phyloP scores from a whole-genome alignment of 2,329 filamentous ascomycete genomes.

The Xylaria sp. region DNA sequence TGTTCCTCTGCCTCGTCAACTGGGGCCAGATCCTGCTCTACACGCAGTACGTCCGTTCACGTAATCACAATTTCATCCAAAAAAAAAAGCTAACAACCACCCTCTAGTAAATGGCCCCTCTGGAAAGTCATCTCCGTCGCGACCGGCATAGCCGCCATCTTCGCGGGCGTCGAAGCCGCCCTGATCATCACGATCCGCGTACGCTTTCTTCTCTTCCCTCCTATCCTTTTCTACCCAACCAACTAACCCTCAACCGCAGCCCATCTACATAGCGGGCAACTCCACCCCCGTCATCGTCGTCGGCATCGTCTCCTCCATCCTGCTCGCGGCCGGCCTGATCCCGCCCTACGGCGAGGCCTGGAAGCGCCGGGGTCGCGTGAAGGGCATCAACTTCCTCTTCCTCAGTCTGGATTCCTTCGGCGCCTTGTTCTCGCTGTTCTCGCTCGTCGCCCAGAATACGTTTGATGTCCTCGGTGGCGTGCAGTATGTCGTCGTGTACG shows the following conservation, averaged over 20 bases:
- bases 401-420: slow-evolving; percentile 55
- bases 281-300: slow-evolving; percentile 50
- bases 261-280: slow-evolving; percentile 49
- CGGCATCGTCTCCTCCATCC: slow-evolving; percentile 52
- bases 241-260: slow-evolving; percentile 32
- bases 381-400: slow-evolving; percentile 57
- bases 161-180: slow-evolving; percentile 50
- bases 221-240: not conserved
- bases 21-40: slow-evolving; percentile 39
- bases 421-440: slow-evolving; percentile 59
- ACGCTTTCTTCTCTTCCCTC: slow-evolving; percentile 17
- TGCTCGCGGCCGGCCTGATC: slow-evolving; percentile 52
- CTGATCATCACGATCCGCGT: slow-evolving; percentile 54
- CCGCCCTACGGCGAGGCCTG: slow-evolving; percentile 58
- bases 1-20: slow-evolving; percentile 35
- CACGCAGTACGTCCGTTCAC: slow-evolving; percentile 21
- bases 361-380: slow-evolving; percentile 55
- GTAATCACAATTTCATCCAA: no score
- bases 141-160: slow-evolving; percentile 37
- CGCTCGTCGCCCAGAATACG: slow-evolving; percentile 54
- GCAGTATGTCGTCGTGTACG: slow-evolving; percentile 56
- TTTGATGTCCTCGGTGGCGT: slow-evolving; percentile 58
- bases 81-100: not conserved
- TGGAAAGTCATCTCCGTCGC: slow-evolving; percentile 43
- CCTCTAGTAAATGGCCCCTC: slow-evolving; percentile 38